These are phyloP conservation scores for Cryptococcus floricola DNA, from an alignment of 1,284 basidiomycete species.

Conservation along the genomic window DNA sequence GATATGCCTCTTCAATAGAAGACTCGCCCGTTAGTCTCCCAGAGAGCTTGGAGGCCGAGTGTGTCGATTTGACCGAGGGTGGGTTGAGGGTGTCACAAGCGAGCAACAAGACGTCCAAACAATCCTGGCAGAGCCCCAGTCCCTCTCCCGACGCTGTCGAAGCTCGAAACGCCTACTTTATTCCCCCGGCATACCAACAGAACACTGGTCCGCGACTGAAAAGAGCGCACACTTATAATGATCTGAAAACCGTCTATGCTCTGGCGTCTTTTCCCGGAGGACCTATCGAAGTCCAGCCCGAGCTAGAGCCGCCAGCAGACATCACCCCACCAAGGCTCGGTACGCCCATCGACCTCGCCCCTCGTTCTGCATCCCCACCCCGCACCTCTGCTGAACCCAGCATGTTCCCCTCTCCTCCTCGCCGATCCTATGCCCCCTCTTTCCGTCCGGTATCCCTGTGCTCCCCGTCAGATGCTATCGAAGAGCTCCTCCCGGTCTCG, in stretches of 20 bases:
- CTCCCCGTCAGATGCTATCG: conserved; percentile 26
- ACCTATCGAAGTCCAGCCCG: background rate
- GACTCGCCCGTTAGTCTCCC: conserved; percentile 21
- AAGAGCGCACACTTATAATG: conserved; percentile 12
- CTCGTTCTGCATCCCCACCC: background rate
- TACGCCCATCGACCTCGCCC: conserved; percentile 1
- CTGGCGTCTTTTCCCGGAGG: background rate
- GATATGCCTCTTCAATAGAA: conserved; percentile 11
- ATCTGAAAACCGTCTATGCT: background rate
- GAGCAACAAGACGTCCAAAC: background rate
- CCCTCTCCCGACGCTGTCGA: background rate
- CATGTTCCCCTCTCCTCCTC: background rate
- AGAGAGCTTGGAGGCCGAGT: conserved; percentile 18
- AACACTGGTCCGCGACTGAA: conserved; percentile 8
- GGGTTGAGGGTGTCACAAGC: background rate
- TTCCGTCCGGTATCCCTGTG: conserved; percentile 22
- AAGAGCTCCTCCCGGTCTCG: conserved; percentile 3
- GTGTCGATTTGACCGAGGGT: conserved; percentile 20
- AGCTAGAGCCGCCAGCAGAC: background rate
- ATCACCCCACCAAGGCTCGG: background rate
- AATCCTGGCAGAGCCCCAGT: background rate
- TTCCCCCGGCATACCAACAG: conserved; percentile 8
- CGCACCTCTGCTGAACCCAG: background rate
- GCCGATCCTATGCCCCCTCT: background rate
- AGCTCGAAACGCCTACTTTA: conserved; percentile 13